Evolutionary conservation across 257 asterid species (phyloP), one percentile per base, ranked within the genome.

Genomic region (Buddleja alternifolia): DNA sequence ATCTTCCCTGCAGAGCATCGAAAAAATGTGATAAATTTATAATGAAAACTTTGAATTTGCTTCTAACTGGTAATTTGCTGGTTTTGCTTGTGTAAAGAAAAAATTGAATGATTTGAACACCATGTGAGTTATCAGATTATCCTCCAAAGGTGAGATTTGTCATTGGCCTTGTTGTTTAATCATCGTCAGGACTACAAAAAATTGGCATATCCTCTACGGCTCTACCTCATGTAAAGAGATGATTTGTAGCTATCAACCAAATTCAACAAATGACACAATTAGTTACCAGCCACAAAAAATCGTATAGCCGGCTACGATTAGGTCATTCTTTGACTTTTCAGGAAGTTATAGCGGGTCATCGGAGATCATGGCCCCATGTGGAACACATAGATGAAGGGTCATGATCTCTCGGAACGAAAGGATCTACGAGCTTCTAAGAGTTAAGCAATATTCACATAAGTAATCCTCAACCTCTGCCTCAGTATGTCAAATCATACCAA

Each of bases 1-100:
- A 73, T 41, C 79, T 86, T 90, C 52, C 95, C 97, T 90, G 88
- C 80, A 73, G 20, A 67, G 16, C 25, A 10, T 24, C 42, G 10
- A 23, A 8, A 0, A 17, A 64, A 15, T 45, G 58, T 12, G 8
- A 66, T 51, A n/a, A 48, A 46, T 25, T 36, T 59, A 24, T n/a
- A 15, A 15, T 17, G 6, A 42, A 20, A 57, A 6, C n/a, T n/a
- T 46, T 5, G 37, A 34, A 57, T 42, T 40, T 24, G 15, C 25
- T 42, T 14, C 16, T 32, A 40, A 40, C 20, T 17, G 4, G 51
- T 14, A 4, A 29, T 23, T 16, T 32, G 36, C 36, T 0, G 45
- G 16, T 44, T 17, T 29, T 11, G 36, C 11, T 46, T 24, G 5
- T 23, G 50, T 17, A 34, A 34, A 9, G n/a, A 58, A 29, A 32